Evolutionary conservation across 1,284 basidiomycete genomes (phyloP), one percentile per base, ranked within the genome.

Genomic region (Neotropicomus parvogracilis): DNA sequence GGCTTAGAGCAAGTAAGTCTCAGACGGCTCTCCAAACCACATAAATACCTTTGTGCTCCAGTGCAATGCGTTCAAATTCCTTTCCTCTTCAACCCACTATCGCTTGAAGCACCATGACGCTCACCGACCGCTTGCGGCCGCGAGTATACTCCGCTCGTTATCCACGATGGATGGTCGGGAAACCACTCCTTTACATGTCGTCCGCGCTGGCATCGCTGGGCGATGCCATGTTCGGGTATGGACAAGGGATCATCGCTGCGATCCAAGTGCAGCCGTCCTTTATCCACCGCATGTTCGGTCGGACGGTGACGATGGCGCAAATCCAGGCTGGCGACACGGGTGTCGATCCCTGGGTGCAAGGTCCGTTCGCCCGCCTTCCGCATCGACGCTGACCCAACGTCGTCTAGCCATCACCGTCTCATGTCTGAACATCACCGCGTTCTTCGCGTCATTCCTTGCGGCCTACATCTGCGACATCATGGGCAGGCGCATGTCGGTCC

Each of bases 171-270:
- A 70, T 79, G 71, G 70, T 75, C 17, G 77, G 77, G 21, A 67
- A 65, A 40, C 73, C 72, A 16, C 65, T 79, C n/a, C 65, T 80
- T 12, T 73, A 75, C 59, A 69, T 68, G 37, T 75, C 75, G 27
- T 76, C 75, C 46, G 75, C 77, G 0, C 66, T 77, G 26, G 75
- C 77, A 11, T 74, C 75, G 48, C 68, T 80, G 48, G 78, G 77
- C 40, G 77, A 80, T 53, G 77, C 75, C 6, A 74, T 78, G 69
- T 77, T 80, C 51, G 78, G 78, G 2, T 80, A 79, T 50, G 71
- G 74, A 35, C 77, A 79, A 56, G 78, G 78, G 2, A 72, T 75
- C 53, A 77, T 78, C 31, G 76, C 75, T 5, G 66, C 74, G 3
- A 68, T 75, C 16, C 75, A 79, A 40, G 72, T 79, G 36, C 77